Evolutionary conservation across 768 basidiomycete genomes (phyloP), one percentile per base, ranked within the genome.

Genomic region (Kwoniella dendrophila): DNA sequence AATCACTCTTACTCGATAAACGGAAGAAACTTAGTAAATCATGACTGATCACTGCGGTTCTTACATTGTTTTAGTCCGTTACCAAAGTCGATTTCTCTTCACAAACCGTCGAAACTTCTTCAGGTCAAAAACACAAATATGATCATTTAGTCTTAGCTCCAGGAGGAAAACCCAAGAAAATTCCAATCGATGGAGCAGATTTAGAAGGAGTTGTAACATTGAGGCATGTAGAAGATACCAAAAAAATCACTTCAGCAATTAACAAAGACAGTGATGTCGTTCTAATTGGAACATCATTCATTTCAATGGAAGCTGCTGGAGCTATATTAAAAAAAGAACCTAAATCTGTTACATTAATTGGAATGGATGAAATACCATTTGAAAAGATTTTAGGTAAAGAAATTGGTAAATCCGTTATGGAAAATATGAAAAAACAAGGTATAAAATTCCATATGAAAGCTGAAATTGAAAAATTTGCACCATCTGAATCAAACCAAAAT

Each of bases 221-320:
- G 69, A 82, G 92, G 63, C 84, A 83, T 8, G 80, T 92, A 30
- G 80, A 85, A 29, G 88, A 92, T 74, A 81, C 90, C 0, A 84
- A 88, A 80, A 84, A 85, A 63, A 86, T 81, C 66, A 77, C 57
- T 24, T 70, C 59, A 41, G 67, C 67, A 20, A 65, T 77, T 51
- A 71, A 64, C 84, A 34, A 88, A 79, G 88, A 90, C 66, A 88
- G 88, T 33, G 89, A 91, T 78, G 82, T 88, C 62, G 90, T 92
- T 32, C 84, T 94, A 12, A 87, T 95, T 65, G 93, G 93, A 2
- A 88, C 87, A 51, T 90, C 88, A 14, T 96, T 94, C 81, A 96
- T 96, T 70, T 86, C 88, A 58, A 90, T 96, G 90, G 79, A 79
- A 76, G 82, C 92, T n/a, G 90, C 90, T 6, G 83, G 82, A n/a